Base-by-base conservation (phyloP, 495 filamentous ascomycete genomes). In the Aspergillus cristatus region DNA sequence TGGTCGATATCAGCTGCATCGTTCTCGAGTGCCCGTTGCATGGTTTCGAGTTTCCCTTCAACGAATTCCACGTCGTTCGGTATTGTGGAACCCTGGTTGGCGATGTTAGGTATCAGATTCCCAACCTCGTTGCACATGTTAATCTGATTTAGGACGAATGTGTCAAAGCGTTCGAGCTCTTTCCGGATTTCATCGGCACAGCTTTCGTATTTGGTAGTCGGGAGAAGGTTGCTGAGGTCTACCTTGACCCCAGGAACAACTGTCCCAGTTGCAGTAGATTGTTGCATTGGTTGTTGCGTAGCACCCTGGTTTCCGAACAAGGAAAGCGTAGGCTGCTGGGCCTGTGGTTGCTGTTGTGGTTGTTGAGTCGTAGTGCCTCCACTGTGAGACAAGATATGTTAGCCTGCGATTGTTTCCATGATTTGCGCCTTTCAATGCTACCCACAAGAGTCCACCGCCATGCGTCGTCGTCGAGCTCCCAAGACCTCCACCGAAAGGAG, bases 181-280 rank as follows among this genome's bases (percentile, higher is more conserved):
- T 74, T 73, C 45, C 94, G 84, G n/a, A 96, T 64, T 25, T 82
- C 74, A 46, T 89, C 82, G 30, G 84, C 75, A 28, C 93, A 78
- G 63, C 94, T 90, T 55, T 81, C 79, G 64, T 87, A 95, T 38
- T 91, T 82, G 6, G 91, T 95, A 0, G 87, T 95, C 4, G 82
- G 75, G 8, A 83, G 73, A 15, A 96, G 67, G 51, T 85, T 80
- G 55, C 70, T 74, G 18, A 83, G 53, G 58, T 88, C 82, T 25
- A 94, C 78, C 37, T 81, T 79, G 13, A 87, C 84, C 6, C 86
- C 85, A 6, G 82, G 61, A 28, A 71, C 56, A 40, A 67, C 51
- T n/a, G 57, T 56, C 14, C 48, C 42, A 46, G 55, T 37, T 54
- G 76, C 35, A 42, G 68, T 40, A 42, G 54, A 51, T 61, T 70